Evolutionary conservation across 2,329 filamentous ascomycete species (phyloP).

Genomic region (Colletotrichum magnum): DNA sequence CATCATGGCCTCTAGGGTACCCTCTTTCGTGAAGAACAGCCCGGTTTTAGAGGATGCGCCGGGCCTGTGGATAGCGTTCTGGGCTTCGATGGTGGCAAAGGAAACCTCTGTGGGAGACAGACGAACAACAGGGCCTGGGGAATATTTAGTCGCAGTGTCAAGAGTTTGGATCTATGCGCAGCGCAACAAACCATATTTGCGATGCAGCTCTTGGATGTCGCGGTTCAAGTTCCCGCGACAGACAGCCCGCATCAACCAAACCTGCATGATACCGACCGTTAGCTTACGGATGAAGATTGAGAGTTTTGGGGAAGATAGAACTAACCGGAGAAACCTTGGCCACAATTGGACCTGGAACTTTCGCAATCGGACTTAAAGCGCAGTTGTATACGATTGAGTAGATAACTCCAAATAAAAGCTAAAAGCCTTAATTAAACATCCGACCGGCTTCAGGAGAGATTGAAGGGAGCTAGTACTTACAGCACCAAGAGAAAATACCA

Average conservation of each 20-base stretch:
- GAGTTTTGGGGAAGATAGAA: too few relatives aligned
- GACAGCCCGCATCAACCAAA: constrained; percentile 19
- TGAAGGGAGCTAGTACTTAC: neutral
- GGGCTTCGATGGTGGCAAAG: constrained; percentile 16
- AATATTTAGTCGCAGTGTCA: neutral
- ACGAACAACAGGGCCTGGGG: constrained; percentile 13
- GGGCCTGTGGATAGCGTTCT: constrained; percentile 14
- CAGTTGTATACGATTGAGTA: constrained; percentile 9
- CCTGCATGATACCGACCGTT: neutral
- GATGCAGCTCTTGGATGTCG: constrained; percentile 1
- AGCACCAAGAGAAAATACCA: neutral
- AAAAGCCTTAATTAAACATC: neutral
- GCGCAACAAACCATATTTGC: constrained; percentile 3
- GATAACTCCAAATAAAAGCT: constrained; percentile 3
- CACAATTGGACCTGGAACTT: neutral
- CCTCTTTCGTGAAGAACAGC: constrained; percentile 19
- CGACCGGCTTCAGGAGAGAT: neutral
- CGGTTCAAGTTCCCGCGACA: neutral
- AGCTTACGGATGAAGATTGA: neutral
- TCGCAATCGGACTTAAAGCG: neutral
- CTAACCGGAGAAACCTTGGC: constrained; percentile 25
- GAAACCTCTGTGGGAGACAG: constrained; percentile 22
- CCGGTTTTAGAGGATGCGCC: neutral
- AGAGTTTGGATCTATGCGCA: too few relatives aligned
- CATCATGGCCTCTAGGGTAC: constrained; percentile 29